Percentiles rank a stretch among this genome's conserved stretches.
phyloP scores from a whole-genome alignment of 108 stramenopile species.

The Epithemia pelagica region DNA sequence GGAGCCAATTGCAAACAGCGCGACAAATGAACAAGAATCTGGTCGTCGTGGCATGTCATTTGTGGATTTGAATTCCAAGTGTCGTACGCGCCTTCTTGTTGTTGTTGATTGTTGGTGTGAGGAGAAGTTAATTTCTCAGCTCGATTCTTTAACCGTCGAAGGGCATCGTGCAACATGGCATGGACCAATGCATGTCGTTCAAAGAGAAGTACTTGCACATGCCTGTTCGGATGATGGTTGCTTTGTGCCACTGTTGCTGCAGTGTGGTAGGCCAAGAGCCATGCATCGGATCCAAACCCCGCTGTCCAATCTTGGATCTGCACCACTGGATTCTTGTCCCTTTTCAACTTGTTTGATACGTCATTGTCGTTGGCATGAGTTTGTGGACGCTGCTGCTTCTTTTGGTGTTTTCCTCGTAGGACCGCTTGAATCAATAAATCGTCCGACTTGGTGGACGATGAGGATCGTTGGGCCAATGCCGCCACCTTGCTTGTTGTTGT shows the following conservation, averaged over 20 bases:
- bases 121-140: slow-evolving; percentile 1
- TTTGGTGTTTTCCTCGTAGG: neutral
- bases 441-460: no score
- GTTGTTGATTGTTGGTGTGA: slow-evolving; percentile 12
- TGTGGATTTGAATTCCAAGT: neutral
- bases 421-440: neutral
- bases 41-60: no score
- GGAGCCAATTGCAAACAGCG: slow-evolving; percentile 3
- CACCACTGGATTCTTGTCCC: neutral
- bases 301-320: slow-evolving; percentile 75
- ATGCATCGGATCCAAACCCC: slow-evolving; percentile 73
- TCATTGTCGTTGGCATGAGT: neutral
- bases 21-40: neutral
- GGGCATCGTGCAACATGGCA: slow-evolving; percentile 53
- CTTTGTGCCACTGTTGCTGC: neutral
- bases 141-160: slow-evolving; percentile 42
- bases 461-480: neutral
- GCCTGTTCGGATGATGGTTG: no score
- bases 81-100: no score
- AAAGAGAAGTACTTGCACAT: slow-evolving; percentile 55
- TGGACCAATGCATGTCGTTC: slow-evolving; percentile 75
- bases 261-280: slow-evolving; percentile 44
- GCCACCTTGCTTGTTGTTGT: neutral
- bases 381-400: neutral
- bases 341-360: no score